Base-by-base conservation (phyloP, 257 asterid genomes). In the Lycium barbarum region DNA sequence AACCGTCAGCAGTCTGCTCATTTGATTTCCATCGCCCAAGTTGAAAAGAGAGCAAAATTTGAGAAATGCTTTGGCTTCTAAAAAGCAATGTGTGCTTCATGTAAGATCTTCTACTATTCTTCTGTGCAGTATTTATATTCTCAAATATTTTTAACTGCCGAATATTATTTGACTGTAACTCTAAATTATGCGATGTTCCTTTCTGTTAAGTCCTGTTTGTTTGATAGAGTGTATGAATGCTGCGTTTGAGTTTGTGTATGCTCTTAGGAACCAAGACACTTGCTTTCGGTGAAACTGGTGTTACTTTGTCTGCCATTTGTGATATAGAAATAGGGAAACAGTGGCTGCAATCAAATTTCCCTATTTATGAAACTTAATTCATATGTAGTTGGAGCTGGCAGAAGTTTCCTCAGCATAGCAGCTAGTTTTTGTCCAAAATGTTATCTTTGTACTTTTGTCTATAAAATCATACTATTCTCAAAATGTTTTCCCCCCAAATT, bases 1-100 rank as follows among this genome's bases (percentile, higher is more conserved):
- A 96, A 92, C 84, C 98, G 99, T 79, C 98, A 94, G 88, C 93
- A 91, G 91, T 71, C 92, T 0, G 92, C 97, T 73, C 92, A 93
- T 88, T 81, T 90, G 59, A 91, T 94, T 68, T 93, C 95, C 20
- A 81, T 93, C 87, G 58, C 93, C 82, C 95, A 96, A 88, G 94
- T 89, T 71, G 98, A 96, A 91, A 93, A 89, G 36, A 93, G 99
- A 94, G 82, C 88, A 89, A 66, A 96, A 94, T 88, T 82, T 94
- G 88, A 93, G 92, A 74, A 90, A 90, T 83, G 93, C 95, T 38
- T 88, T 92, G 88, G 92, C 90, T 74, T 80, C 78, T 63, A 98
- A 96, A 90, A 94, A 92, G 84, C 97, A 91, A 80, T 85, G 92
- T 57, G 95, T 91, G 83, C 79, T 88, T 70, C 93, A 94, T 92